Evolutionary conservation across 2,329 filamentous ascomycete species (phyloP), one percentile per base, ranked within the genome.

Genomic region (Phoma sp.): DNA sequence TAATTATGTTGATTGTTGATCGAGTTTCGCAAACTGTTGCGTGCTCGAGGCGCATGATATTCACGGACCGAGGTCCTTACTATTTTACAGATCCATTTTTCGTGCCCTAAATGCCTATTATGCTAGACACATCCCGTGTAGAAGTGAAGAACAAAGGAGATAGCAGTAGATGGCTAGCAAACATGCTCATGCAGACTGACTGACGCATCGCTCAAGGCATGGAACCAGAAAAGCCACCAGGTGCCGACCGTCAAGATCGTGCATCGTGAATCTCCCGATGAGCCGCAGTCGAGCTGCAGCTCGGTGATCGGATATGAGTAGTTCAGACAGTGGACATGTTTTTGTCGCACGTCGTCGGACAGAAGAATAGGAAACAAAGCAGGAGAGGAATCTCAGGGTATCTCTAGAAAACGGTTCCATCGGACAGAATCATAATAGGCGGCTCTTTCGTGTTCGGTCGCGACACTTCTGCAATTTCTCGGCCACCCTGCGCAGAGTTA

Each of bases 381-480:
- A 48, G 64, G 60, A 67, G 60, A 62, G 42, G 59, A 69, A 66
- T 60, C 51, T 62, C 60, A 58, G 75, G 74, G 75, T 77, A 77
- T 77, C 75, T 76, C 86, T 29, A 96, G 74, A 99, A 98, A 62
- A 99, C 91, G 23, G 95, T 98, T 58, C 95, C 95, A 74, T 99
- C 95, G 61, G 91, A 96, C 64, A 96, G 84, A 66, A 98, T 97
- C 78, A 97, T 87, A 70, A 99, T 98, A 4, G 95, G 95, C 29
- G 93, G 91, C 73, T 96, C 91, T 78, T 95, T 96, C 47, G 95
- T 98, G 69, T 97, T 98, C 22, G 95, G 95, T 64, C 95, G 84
- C 65, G 91, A 93, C 61, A 97, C 91, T 78, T 97, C 93, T 59
- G 95, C 95, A 72, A 98, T 89, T 78, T 98, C 95, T 70, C 95